phyloP scores from a whole-genome alignment of 192 early-diverging fungal species.

The Coemansia sp. region DNA sequence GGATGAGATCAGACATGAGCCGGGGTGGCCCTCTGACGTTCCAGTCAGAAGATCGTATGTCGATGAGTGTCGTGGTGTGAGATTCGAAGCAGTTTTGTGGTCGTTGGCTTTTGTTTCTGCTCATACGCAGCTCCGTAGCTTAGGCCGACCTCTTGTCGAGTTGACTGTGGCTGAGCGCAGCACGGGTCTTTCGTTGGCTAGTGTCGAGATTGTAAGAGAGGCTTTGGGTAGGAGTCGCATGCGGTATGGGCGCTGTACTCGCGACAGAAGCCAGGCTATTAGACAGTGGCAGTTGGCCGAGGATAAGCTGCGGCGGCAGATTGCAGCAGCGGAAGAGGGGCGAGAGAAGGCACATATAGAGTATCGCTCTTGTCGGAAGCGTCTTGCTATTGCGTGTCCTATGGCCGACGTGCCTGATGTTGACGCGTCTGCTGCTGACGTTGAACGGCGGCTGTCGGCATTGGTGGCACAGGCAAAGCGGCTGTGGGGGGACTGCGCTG shows the following conservation, averaged over 20 bases:
- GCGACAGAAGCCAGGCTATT: slow-evolving; percentile 38
- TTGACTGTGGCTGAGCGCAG: background rate
- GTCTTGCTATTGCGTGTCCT: slow-evolving; percentile 4
- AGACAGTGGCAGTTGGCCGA: slow-evolving; percentile 25
- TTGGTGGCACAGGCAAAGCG: slow-evolving; percentile 18
- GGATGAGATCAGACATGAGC: slow-evolving; percentile 37
- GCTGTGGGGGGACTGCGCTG: slow-evolving; percentile 36
- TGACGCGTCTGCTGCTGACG: slow-evolving; percentile 17
- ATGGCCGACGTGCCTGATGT: slow-evolving; percentile 16
- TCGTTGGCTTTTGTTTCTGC: slow-evolving; percentile 21
- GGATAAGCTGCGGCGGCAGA: slow-evolving; percentile 6
- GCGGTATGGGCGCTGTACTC: slow-evolving; percentile 34
- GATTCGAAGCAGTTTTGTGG: slow-evolving; percentile 51
- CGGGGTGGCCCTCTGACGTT: slow-evolving; percentile 28
- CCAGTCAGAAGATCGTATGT: slow-evolving; percentile 53
- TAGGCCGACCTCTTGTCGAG: background rate
- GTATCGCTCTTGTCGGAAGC: slow-evolving; percentile 28
- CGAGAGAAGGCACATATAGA: slow-evolving; percentile 9
- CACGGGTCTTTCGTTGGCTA: background rate
- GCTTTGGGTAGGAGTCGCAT: slow-evolving; percentile 18
- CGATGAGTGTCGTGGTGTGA: slow-evolving; percentile 48
- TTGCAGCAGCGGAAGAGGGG: background rate
- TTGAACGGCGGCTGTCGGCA: slow-evolving; percentile 13
- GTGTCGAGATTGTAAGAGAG: background rate
- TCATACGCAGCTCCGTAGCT: slow-evolving; percentile 1